A percentile compares a stretch with the other conserved stretches of the same genome.
Evolutionary conservation across 2,329 filamentous ascomycete species (phyloP).

Genomic region (Microdochium trichocladiopsis): DNA sequence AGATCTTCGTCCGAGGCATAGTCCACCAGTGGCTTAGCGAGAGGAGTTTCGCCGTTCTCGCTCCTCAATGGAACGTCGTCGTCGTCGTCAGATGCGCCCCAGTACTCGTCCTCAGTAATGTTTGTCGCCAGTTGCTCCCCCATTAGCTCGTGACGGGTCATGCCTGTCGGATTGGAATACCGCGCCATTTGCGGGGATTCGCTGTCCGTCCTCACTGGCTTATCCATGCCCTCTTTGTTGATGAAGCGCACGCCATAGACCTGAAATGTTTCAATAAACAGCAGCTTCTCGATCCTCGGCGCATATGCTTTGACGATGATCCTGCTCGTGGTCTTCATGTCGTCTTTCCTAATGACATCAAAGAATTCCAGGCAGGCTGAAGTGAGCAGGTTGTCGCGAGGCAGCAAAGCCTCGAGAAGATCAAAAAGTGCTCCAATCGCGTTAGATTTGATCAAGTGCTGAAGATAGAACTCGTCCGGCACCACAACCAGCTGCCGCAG

Average conservation of each 20-base stretch:
- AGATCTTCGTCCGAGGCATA: conserved; percentile 91
- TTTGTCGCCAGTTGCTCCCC: conserved; percentile 71
- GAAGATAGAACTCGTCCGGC: conserved; percentile 87
- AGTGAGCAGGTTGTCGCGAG: conserved; percentile 86
- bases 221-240: conserved; percentile 62
- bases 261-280: conserved; percentile 79
- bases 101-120: conserved; percentile 85
- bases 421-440: conserved; percentile 80
- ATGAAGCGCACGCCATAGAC: conserved; percentile 65
- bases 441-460: conserved; percentile 73
- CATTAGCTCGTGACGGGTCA: conserved; percentile 48
- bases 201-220: conserved; percentile 46
- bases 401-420: conserved; percentile 77
- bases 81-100: conserved; percentile 81
- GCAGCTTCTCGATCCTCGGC: conserved; percentile 67
- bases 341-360: conserved; percentile 78
- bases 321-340: conserved; percentile 71
- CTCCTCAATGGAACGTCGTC: conserved; percentile 47
- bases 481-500: conserved; percentile 80
- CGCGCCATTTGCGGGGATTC: conserved; percentile 34
- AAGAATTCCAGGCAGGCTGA: conserved; percentile 94
- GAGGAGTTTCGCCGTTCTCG: conserved; percentile 55
- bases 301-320: conserved; percentile 82
- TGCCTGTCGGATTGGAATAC: neutral
- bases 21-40: conserved; percentile 73